phyloP scores from a whole-genome alignment of 352 stramenopile species.

The Aphanomyces cochlioides region DNA sequence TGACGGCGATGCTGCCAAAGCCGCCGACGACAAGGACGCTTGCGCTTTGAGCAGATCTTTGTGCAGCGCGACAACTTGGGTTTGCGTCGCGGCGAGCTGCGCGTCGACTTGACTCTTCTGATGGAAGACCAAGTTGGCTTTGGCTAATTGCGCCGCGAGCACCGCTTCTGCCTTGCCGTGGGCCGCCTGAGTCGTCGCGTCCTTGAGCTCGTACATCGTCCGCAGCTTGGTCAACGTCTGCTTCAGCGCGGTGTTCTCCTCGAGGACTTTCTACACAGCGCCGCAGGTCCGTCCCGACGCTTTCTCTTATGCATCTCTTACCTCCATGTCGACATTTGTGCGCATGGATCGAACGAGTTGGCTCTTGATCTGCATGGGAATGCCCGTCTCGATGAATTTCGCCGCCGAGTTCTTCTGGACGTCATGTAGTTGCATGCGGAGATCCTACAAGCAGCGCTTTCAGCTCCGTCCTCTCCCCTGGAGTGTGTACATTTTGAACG shows the following conservation, averaged over 20 bases:
- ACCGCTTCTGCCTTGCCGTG: slow-evolving; percentile 36
- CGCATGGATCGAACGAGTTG: slow-evolving; percentile 47
- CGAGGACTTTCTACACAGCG: slow-evolving; percentile 38
- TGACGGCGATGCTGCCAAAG: not conserved
- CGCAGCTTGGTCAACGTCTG: slow-evolving; percentile 65
- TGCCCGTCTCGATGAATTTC: slow-evolving; percentile 55
- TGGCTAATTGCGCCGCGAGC: slow-evolving; percentile 34
- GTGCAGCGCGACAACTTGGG: slow-evolving; percentile 19
- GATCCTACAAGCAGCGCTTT: slow-evolving; percentile 33
- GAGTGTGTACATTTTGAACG: slow-evolving; percentile 41
- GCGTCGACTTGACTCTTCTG: slow-evolving; percentile 23
- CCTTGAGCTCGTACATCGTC: slow-evolving; percentile 58
- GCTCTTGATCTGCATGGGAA: slow-evolving; percentile 55
- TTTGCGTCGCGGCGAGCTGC: slow-evolving; percentile 13
- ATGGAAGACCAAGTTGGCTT: slow-evolving; percentile 16
- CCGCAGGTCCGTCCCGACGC: too few relatives aligned
- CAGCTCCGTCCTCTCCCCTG: not conserved
- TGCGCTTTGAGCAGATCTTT: slow-evolving; percentile 9
- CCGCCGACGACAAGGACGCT: not conserved
- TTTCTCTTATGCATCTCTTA: not conserved
- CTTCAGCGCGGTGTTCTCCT: slow-evolving; percentile 64
- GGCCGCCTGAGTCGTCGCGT: slow-evolving; percentile 41
- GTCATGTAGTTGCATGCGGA: slow-evolving; percentile 51
- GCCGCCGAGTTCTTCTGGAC: slow-evolving; percentile 54
- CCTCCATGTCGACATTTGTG: slow-evolving; percentile 37